A percentile compares a stretch with the other conserved stretches of the same genome.
phyloP scores from a whole-genome alignment of 306 rosid species.

The Lathyrus sativus region DNA sequence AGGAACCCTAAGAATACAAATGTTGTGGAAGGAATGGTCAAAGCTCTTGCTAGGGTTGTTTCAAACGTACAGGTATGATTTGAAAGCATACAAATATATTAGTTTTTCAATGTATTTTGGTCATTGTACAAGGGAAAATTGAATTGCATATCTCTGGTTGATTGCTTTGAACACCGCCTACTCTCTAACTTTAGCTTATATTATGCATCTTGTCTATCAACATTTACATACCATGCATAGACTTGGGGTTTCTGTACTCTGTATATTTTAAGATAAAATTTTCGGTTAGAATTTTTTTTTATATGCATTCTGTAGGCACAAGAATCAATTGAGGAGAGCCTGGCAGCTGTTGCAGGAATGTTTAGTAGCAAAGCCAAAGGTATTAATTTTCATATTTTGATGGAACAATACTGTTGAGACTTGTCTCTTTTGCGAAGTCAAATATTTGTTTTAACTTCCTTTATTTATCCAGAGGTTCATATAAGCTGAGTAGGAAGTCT shows the following conservation, averaged over 20 bases:
- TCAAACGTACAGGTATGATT: constrained; percentile 79
- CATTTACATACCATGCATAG: constrained; percentile 24
- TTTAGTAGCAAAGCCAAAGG: constrained; percentile 99
- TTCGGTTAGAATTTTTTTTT: constrained; percentile 29
- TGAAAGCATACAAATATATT: constrained; percentile 22
- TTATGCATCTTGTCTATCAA: constrained; percentile 2
- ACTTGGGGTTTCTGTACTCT: constrained; percentile 8
- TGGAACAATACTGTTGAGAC: constrained; percentile 19
- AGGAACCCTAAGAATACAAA: constrained; percentile 96
- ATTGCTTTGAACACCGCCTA: constrained; percentile 26
- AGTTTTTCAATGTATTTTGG: constrained; percentile 16
- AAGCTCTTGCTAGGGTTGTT: constrained; percentile 94
- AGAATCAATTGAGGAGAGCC: constrained; percentile 93
- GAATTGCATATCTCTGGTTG: constrained; percentile 18
- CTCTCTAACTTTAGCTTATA: constrained; percentile 31
- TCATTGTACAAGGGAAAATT: constrained; percentile 29
- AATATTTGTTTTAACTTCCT: constrained; percentile 20
- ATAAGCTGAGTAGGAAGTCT: constrained; percentile 20
- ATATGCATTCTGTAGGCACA: constrained; percentile 58
- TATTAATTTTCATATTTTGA: constrained; percentile 42
- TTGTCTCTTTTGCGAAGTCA: constrained; percentile 19
- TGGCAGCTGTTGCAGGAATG: constrained; percentile 99
- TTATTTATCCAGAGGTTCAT: background rate
- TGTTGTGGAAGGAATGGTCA: constrained; percentile 94
- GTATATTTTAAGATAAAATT: constrained; percentile 23